Evolutionary conservation across 2,329 filamentous ascomycete genomes (phyloP), one percentile per base, ranked within the genome.

Genomic region (Aspergillus piperis): DNA sequence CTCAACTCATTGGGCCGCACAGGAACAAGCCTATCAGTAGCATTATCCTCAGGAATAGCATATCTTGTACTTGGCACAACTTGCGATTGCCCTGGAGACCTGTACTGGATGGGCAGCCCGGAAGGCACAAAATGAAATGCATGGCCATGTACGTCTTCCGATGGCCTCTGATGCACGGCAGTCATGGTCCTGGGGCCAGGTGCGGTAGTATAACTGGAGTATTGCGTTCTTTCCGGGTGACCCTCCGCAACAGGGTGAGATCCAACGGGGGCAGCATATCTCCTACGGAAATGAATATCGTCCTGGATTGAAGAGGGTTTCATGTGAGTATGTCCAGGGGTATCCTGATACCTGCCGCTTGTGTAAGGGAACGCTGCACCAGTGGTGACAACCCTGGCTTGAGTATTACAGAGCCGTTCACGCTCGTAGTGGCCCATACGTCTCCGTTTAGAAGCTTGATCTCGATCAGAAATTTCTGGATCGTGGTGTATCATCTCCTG

Each of bases 381-480:
- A 48, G 53, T 52, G 23, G 62, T 25, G 55, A 64, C 58, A 41
- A 62, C 53, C 38, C 54, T 62, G 54, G 54, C 51, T 49, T 54
- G 62, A 21, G 61, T 36, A 2, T 66, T 61, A 25, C 63, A 53
- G n/a, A 51, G n/a, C 47, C 59, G 61, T 19, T 60, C 48, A 57
- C 62, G 60, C 32, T 69, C 64, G 39, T 71, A 64, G 56, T 68
- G 64, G 41, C 68, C 67, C 58, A 77, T 53, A 21, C 74, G 71
- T 59, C 74, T 73, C 61, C 72, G 70, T 63, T 77, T 78, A 39
- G 65, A 61, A 32, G 63, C 62, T 36, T 70, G 71, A 61, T 68
- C 65, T 54, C 67, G 68, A 47, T 62, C 61, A 53, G 67, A 63
- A 52, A 70, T 67, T 53, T 71, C 64, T 48, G 65, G 15, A 21